phyloP scores from a whole-genome alignment of 164 flowering plant species.

The Kingdonia uniflora region DNA sequence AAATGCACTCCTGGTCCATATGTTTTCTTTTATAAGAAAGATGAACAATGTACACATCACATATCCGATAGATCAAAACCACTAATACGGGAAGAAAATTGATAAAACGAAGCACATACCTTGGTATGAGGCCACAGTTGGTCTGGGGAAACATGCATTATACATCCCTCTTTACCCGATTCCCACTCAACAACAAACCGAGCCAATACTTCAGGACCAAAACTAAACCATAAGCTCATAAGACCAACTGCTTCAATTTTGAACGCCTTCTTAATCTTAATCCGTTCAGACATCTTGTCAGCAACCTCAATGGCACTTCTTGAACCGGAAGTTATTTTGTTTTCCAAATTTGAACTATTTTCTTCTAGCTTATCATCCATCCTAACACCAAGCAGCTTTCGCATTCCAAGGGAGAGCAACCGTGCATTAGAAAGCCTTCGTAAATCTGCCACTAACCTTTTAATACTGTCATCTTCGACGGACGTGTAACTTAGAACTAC shows the following conservation, averaged over 20 bases:
- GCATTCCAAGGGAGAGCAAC: slow-evolving; percentile 88
- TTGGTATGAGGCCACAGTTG: slow-evolving; percentile 99
- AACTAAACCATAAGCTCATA: slow-evolving; percentile 96
- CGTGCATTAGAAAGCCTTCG: slow-evolving; percentile 87
- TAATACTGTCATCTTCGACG: slow-evolving; percentile 81
- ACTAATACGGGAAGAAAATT: too few species aligned
- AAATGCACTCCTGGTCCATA: too few species aligned
- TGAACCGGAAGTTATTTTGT: slow-evolving; percentile 31
- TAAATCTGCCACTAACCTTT: slow-evolving; percentile 83
- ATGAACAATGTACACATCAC: too few species aligned
- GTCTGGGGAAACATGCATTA: slow-evolving; percentile 99
- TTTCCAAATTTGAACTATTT: slow-evolving; percentile 29
- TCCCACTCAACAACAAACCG: slow-evolving; percentile 99
- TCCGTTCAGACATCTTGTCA: slow-evolving; percentile 64
- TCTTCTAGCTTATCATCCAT: slow-evolving; percentile 71
- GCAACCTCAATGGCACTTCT: slow-evolving; percentile 35
- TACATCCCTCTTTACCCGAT: slow-evolving; percentile 92
- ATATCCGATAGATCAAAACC: too few species aligned
- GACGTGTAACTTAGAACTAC: slow-evolving; percentile 73
- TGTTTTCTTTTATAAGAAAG: too few species aligned
- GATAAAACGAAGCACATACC: slow-evolving; percentile 29
- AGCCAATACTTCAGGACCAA: slow-evolving; percentile 83
- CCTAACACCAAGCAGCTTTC: slow-evolving; percentile 80
- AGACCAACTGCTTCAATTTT: slow-evolving; percentile 96
- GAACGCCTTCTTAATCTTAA: slow-evolving; percentile 53